phyloP scores from a whole-genome alignment of 495 filamentous ascomycete genomes.

The Aspergillus conjunctus region DNA sequence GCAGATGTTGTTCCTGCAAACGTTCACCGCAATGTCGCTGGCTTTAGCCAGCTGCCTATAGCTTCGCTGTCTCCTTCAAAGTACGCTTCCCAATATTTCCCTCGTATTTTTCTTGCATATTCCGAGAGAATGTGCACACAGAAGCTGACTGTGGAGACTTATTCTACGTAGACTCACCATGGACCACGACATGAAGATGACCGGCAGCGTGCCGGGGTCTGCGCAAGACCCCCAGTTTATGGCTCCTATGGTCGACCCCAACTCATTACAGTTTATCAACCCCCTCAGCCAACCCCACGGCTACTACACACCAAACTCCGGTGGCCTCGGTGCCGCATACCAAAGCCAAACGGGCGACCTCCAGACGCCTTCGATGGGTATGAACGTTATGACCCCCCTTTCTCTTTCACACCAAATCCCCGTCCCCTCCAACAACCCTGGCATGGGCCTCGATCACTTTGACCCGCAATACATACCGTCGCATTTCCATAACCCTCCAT shows the following conservation, averaged over 20 bases:
- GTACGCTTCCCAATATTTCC: slow-evolving; percentile 24
- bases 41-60: slow-evolving; percentile 8
- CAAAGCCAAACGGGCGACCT: slow-evolving; percentile 86
- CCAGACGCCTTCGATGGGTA: slow-evolving; percentile 77
- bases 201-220: slow-evolving; percentile 76
- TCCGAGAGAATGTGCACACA: too few relatives aligned
- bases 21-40: slow-evolving; percentile 19
- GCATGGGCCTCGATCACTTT: slow-evolving; percentile 56
- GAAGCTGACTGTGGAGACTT: not conserved
- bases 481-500: slow-evolving; percentile 72
- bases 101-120: not conserved
- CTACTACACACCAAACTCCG: slow-evolving; percentile 88
- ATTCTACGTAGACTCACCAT: slow-evolving; percentile 39
- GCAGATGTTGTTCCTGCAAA: slow-evolving; percentile 56
- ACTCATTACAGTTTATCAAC: slow-evolving; percentile 73
- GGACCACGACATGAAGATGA: slow-evolving; percentile 66
- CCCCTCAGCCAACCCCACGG: slow-evolving; percentile 78
- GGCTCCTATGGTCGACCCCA: slow-evolving; percentile 82
- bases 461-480: slow-evolving; percentile 64
- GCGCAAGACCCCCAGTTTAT: slow-evolving; percentile 84
- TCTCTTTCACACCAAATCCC: slow-evolving; percentile 70
- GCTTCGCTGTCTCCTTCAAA: slow-evolving; percentile 30
- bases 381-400: slow-evolving; percentile 81
- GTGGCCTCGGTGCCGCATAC: slow-evolving; percentile 78
- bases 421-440: slow-evolving; percentile 42